These are phyloP conservation scores for Cercospora sp. DNA, from an alignment of 2,329 filamentous ascomycete genomes.

Conservation along the genomic window DNA sequence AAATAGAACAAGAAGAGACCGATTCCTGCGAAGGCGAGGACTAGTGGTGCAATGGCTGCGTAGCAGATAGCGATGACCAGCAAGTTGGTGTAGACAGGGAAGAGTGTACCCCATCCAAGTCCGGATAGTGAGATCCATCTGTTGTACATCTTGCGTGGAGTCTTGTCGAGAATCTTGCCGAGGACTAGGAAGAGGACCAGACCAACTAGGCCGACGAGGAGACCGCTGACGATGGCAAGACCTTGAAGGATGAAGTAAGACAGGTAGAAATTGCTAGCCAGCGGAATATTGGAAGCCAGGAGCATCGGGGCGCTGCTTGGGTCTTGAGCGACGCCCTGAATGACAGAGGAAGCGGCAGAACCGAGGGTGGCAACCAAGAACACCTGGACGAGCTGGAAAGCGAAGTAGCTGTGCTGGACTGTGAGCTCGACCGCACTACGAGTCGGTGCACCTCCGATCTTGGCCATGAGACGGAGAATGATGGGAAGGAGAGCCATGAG, in stretches of 20 bases:
- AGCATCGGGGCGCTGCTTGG: constrained; percentile 36
- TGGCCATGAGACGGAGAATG: constrained; percentile 78
- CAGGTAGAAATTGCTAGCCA: constrained; percentile 90
- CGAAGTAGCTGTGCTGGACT: constrained; percentile 88
- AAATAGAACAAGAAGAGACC: constrained; percentile 81
- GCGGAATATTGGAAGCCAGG: constrained; percentile 58
- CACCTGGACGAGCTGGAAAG: constrained; percentile 86
- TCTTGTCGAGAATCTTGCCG: constrained; percentile 72
- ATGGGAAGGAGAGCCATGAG: constrained; percentile 85
- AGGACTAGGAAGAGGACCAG: constrained; percentile 72
- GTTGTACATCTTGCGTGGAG: constrained; percentile 75
- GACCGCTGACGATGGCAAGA: constrained; percentile 71
- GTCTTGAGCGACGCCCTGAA: constrained; percentile 66
- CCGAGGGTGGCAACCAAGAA: constrained; percentile 84
- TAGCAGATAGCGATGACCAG: constrained; percentile 75
- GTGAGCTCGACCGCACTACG: constrained; percentile 79
- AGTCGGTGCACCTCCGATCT: constrained; percentile 76
- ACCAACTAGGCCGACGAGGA: constrained; percentile 72
- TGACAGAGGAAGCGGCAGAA: constrained; percentile 73
- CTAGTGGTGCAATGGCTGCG: constrained; percentile 79
- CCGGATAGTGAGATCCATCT: constrained; percentile 73
- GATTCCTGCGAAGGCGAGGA: constrained; percentile 77
- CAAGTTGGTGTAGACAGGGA: constrained; percentile 80
- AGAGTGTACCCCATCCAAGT: constrained; percentile 79
- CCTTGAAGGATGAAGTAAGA: constrained; percentile 95